Conservation (phyloP, 2,329 filamentous ascomycete genomes). For the Sclerotinia spermophila region DNA sequence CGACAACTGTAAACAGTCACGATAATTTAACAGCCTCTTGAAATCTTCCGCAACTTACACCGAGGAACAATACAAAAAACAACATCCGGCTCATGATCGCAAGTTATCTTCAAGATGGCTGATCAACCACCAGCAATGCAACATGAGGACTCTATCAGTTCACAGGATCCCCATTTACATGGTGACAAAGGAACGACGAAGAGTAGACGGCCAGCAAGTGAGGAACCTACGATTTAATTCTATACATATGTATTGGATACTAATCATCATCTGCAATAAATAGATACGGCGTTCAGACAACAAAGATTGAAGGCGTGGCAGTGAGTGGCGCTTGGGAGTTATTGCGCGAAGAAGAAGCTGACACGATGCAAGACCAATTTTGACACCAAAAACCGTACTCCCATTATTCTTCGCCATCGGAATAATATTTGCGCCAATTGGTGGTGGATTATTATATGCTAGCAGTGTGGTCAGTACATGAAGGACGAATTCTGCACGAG, state of each 20-base stretch:
- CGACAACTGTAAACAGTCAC: slow-evolving; percentile 18
- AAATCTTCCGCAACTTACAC: neutral
- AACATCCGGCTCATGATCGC: slow-evolving; percentile 30
- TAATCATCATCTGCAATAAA: slow-evolving; percentile 24
- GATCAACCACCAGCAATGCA: slow-evolving; percentile 30
- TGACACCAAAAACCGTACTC: slow-evolving; percentile 89
- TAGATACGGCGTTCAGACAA: slow-evolving; percentile 94
- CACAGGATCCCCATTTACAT: slow-evolving; percentile 51
- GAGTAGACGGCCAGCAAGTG: slow-evolving; percentile 87
- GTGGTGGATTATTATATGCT: slow-evolving; percentile 79
- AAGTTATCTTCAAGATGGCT: slow-evolving; percentile 31
- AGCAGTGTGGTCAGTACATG: slow-evolving; percentile 64
- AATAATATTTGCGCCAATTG: slow-evolving; percentile 89
- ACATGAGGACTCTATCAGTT: slow-evolving; percentile 50
- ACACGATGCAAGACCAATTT: slow-evolving; percentile 65
- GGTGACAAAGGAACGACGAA: slow-evolving; percentile 74
- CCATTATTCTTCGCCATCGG: slow-evolving; percentile 89
- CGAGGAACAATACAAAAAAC: slow-evolving; percentile 4
- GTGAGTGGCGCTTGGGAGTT: slow-evolving; percentile 49
- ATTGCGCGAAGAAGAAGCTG: slow-evolving; percentile 23
- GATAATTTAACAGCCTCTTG: neutral
- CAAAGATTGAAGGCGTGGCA: slow-evolving; percentile 99
- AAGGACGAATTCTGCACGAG: neutral
- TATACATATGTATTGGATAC: slow-evolving; percentile 21
- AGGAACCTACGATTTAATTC: slow-evolving; percentile 35